phyloP scores from a whole-genome alignment of 305 asterid genomes.

The Fraxinus baroniana region DNA sequence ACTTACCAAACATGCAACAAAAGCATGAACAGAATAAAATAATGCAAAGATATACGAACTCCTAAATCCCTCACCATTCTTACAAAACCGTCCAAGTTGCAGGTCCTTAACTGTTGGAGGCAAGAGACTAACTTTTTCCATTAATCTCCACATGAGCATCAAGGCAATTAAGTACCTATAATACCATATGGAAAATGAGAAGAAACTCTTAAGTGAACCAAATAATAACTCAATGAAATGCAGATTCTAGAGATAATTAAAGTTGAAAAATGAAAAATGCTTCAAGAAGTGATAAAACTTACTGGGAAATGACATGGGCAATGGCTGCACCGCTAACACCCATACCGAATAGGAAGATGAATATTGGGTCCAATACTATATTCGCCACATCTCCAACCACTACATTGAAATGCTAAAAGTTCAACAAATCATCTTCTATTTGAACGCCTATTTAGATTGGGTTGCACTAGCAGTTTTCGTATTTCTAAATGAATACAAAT shows the following conservation, averaged over 20 bases:
- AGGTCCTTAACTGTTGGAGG: constrained; percentile 34
- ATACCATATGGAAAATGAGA: not conserved
- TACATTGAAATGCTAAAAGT: constrained; percentile 15
- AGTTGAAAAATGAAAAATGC: not conserved
- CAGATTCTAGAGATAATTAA: not conserved
- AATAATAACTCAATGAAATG: not conserved
- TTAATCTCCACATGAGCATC: constrained; percentile 37
- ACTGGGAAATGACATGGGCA: constrained; percentile 69
- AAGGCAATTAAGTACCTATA: constrained; percentile 36
- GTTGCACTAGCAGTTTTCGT: not conserved
- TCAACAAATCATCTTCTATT: not conserved
- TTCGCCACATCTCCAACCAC: constrained; percentile 57
- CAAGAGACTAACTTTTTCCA: constrained; percentile 27
- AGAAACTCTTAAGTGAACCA: not conserved
- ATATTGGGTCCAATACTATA: constrained; percentile 45
- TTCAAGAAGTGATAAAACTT: constrained; percentile 24
- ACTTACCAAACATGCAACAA: not conserved
- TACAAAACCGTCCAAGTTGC: constrained; percentile 37
- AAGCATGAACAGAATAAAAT: not conserved
- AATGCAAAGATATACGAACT: not conserved
- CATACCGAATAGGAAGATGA: constrained; percentile 44
- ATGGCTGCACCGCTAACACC: constrained; percentile 67
- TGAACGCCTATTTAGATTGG: not conserved
- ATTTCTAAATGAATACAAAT: not conserved
- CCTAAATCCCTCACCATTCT: constrained; percentile 27